Conservation (phyloP, 108 stramenopile species). For the Epithemia pelagica region DNA sequence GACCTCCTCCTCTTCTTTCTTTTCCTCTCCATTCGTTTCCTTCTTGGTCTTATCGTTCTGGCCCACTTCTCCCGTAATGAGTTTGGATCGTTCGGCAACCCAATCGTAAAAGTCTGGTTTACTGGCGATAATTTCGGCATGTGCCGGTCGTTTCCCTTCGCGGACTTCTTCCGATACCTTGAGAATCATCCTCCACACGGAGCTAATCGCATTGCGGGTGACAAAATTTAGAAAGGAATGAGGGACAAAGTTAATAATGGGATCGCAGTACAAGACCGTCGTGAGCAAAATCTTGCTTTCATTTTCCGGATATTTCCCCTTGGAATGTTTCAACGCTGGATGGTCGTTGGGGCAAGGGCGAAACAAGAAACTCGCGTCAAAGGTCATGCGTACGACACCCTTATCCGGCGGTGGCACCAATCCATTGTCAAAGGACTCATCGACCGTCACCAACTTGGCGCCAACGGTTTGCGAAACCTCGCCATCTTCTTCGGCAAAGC, state of each 20-base stretch:
- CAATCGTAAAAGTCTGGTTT: slow-evolving; percentile 57
- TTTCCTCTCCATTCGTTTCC: too few relatives aligned
- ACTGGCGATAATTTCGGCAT: slow-evolving; percentile 26
- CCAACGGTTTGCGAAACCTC: background rate
- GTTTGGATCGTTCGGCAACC: slow-evolving; percentile 30
- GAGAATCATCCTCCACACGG: slow-evolving; percentile 55
- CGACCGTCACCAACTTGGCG: slow-evolving; percentile 24
- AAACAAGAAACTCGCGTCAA: slow-evolving; percentile 43
- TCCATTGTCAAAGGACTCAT: slow-evolving; percentile 25
- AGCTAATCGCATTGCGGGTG: slow-evolving; percentile 40
- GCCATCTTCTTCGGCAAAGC: slow-evolving; percentile 37
- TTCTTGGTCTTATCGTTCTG: too few relatives aligned
- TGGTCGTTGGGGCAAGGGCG: slow-evolving; percentile 63
- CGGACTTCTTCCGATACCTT: slow-evolving; percentile 64
- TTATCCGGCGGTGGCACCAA: slow-evolving; percentile 24
- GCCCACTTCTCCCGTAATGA: slow-evolving; percentile 15
- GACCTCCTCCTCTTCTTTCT: too few relatives aligned
- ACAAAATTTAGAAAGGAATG: slow-evolving; percentile 59
- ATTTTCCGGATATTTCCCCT: slow-evolving; percentile 20
- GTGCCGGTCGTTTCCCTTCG: slow-evolving; percentile 44
- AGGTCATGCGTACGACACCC: slow-evolving; percentile 39
- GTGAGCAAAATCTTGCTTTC: slow-evolving; percentile 48
- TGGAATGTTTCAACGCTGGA: slow-evolving; percentile 25
- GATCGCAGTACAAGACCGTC: slow-evolving; percentile 45
- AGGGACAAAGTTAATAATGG: slow-evolving; percentile 43